Evolutionary conservation across 768 basidiomycete genomes (phyloP), one percentile per base, ranked within the genome.

Genomic region (Chiua virens): DNA sequence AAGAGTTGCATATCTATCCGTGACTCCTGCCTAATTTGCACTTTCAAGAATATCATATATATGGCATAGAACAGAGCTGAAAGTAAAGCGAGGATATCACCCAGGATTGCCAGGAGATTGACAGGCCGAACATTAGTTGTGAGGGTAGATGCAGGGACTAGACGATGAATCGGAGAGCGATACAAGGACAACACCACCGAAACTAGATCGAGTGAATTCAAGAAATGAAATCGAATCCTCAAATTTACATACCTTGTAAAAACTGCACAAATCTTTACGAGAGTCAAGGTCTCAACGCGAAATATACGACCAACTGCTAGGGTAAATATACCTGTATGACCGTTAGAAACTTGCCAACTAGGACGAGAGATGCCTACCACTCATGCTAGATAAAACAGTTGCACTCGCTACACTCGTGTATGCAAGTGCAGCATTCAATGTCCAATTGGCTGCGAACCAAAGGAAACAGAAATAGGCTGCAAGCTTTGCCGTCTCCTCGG

Each of bases 391-490:
- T 45, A 97, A 70, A 34, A 98, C 86, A 5, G 95, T 97, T 18
- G 91, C 83, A 66, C 92, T 96, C 3, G 92, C 91, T n/a, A 98
- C 95, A 60, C 86, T 92, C 2, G 96, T 98, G 65, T 86, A 89
- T 27, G 81, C 85, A 40, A 98, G 76, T 18, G 89, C 77, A 1
- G 85, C 86, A 64, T 95, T 97, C 27, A 96, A 73, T 11, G 84
- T 69, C 92, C 94, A 98, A 63, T 98, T 98, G 13, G 96, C 96
- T 34, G 85, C 74, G 62, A 99, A 97, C 92, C 95, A 99, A 32
- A 96, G 73, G 51, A 90, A 77, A 67, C 88, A 92, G 69, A 98
- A 98, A 45, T 78, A 70, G 6, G 82, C 73, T 5, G 96, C 92
- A 13, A 99, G 76, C 35, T 79, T 69, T 8, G 86, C 85, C 0